Evolutionary conservation across 2,329 filamentous ascomycete genomes (phyloP), one percentile per base, ranked within the genome.

Genomic region (Fusarium dlaminii): DNA sequence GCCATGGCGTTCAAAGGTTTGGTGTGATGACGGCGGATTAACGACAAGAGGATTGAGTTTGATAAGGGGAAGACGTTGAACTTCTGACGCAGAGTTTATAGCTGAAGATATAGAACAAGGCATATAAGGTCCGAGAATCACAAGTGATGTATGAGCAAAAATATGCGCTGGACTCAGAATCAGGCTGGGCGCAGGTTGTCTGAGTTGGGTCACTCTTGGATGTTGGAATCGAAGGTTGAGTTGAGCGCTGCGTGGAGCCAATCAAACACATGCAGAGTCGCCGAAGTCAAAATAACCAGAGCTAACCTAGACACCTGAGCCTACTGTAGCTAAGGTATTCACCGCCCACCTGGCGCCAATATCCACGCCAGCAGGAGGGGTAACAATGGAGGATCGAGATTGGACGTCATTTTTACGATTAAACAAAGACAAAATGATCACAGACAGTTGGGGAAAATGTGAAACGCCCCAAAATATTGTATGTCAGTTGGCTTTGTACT

Each of bases 1-100:
- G 84, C 81, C 86, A 87, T 87, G 80, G 75, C 81, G 70, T 72
- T 70, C 49, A 58, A 71, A 52, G 65, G 67, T 63, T 69, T 49
- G 66, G 57, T 55, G 70, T 73, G 73, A 68, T 68, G 70, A 73
- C 55, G 49, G 70, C 43, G 66, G 65, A 58, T 22, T n/a, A 52
- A 36, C 27, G 51, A 52, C 54, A 36, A 48, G 57, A 59, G 42
- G 45, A 49, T 65, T 48, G 46, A 51, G 24, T 57, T 45, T 58
- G 39, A 63, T 54, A 36, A 48, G 27, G 42, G 24, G 51, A 51
- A 27, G 29, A 37, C 10, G 32, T 55, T 48, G 29, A 42, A 57
- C 29, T 43, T 42, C 40, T 27, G 56, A 30, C 45, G 55, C 36
- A 52, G 37, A 11, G 10, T 51, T 51, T 59, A 22, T 39, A 48